Evolutionary conservation across 495 filamentous ascomycete species (phyloP).

Genomic region (Aspergillus ellipticus): DNA sequence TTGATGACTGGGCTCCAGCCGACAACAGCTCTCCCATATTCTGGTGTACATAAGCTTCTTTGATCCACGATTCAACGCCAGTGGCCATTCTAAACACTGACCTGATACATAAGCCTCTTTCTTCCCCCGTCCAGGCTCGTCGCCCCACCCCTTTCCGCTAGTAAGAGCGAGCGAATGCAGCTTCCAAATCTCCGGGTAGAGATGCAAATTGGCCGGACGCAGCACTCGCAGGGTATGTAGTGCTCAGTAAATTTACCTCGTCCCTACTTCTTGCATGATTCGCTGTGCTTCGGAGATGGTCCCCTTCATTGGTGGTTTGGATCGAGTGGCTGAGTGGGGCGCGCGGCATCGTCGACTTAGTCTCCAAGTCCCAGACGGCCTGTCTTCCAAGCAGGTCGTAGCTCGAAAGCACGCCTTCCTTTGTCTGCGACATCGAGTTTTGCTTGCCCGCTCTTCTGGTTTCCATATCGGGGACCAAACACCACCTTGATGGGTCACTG

Average conservation of each 20-base stretch:
- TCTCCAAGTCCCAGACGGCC: neutral
- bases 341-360: neutral
- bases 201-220: neutral
- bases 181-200: neutral
- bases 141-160: slow-evolving; percentile 6
- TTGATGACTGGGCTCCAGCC: slow-evolving; percentile 9
- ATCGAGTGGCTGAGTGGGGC: neutral
- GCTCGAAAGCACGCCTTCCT: neutral
- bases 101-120: slow-evolving; percentile 14
- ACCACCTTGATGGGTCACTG: slow-evolving; percentile 32
- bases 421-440: too few species aligned
- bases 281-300: neutral
- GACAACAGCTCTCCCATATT: slow-evolving; percentile 22
- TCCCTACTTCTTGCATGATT: neutral
- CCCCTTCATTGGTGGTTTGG: neutral
- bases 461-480: too few species aligned
- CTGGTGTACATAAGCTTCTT: slow-evolving; percentile 45
- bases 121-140: neutral
- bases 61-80: slow-evolving; percentile 31
- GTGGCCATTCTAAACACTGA: slow-evolving; percentile 27
- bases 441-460: neutral
- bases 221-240: neutral
- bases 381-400: neutral
- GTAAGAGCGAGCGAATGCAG: neutral
- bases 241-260: neutral